phyloP scores from a whole-genome alignment of 352 stramenopile species.

The Peronospora destructor region DNA sequence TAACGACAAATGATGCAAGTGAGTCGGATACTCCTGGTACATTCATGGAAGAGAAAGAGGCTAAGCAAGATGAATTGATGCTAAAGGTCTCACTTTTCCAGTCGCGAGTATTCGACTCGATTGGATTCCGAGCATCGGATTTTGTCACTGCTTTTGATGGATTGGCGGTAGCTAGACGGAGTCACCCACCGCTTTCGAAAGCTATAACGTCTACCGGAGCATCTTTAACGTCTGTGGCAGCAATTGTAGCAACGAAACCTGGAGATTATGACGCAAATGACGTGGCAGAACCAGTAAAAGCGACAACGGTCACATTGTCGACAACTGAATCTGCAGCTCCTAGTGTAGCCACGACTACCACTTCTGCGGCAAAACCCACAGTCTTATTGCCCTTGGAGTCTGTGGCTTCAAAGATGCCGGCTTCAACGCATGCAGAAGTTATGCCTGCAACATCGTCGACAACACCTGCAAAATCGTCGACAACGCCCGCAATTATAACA shows the following conservation, averaged over 20 bases:
- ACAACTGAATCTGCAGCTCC: not conserved
- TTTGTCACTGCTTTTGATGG: constrained; percentile 39
- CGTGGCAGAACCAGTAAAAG: constrained; percentile 1
- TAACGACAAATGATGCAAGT: not conserved
- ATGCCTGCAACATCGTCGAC: not conserved
- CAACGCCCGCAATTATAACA: not conserved
- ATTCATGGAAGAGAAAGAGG: not conserved
- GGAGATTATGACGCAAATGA: constrained; percentile 2
- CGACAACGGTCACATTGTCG: not conserved
- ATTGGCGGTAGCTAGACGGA: constrained; percentile 36
- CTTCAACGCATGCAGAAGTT: not conserved
- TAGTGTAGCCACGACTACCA: not conserved
- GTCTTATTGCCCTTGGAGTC: not conserved
- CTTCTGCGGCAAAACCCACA: not conserved
- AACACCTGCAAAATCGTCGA: not conserved
- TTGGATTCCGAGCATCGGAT: constrained; percentile 36
- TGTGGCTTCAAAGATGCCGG: not conserved
- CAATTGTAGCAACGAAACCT: not conserved
- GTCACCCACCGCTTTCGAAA: constrained; percentile 10
- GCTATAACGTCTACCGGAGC: constrained; percentile 5
- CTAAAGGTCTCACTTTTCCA: constrained; percentile 22
- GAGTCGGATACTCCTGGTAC: not conserved
- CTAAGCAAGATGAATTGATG: not conserved
- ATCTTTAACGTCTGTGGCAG: constrained; percentile 4
- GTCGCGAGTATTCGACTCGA: constrained; percentile 34